These are phyloP conservation scores for Fraxinus xanthoxyloides DNA, from an alignment of 305 asterid genomes.

Conservation along the genomic window DNA sequence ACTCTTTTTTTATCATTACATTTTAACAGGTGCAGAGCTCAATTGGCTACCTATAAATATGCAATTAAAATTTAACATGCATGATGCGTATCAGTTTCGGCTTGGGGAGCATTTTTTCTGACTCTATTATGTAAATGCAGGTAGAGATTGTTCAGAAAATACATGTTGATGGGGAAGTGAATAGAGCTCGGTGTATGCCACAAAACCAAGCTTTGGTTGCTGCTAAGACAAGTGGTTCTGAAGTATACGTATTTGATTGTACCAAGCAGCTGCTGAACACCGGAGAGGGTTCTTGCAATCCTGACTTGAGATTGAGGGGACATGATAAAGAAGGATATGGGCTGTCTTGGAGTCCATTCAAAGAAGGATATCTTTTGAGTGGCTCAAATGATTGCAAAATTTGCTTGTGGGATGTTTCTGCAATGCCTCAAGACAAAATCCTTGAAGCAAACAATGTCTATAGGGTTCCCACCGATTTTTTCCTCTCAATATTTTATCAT, in stretches of 20 bases:
- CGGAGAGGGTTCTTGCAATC: slow-evolving; percentile 43
- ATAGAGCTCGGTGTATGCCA: slow-evolving; percentile 77
- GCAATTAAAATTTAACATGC: neutral
- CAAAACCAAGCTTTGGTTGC: slow-evolving; percentile 73
- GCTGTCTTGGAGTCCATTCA: slow-evolving; percentile 81
- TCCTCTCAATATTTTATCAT: neutral
- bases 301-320: slow-evolving; percentile 73
- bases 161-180: slow-evolving; percentile 87
- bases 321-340: slow-evolving; percentile 95
- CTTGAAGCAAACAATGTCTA: slow-evolving; percentile 59
- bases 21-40: neutral
- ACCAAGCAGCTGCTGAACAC: slow-evolving; percentile 40
- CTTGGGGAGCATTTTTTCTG: neutral
- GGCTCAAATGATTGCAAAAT: slow-evolving; percentile 82
- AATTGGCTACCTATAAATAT: neutral
- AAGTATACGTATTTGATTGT: slow-evolving; percentile 71
- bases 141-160: slow-evolving; percentile 76
- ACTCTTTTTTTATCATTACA: too few species aligned
- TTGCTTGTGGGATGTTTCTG: slow-evolving; percentile 85
- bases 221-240: slow-evolving; percentile 72
- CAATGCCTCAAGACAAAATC: slow-evolving; percentile 54
- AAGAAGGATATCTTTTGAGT: slow-evolving; percentile 77
- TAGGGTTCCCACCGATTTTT: slow-evolving; percentile 40
- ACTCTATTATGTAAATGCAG: slow-evolving; percentile 30
- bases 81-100: neutral